Evolutionary conservation across 2,329 filamentous ascomycete species (phyloP), one percentile per base, ranked within the genome.

Genomic region (Aaosphaeria pasadenensis): DNA sequence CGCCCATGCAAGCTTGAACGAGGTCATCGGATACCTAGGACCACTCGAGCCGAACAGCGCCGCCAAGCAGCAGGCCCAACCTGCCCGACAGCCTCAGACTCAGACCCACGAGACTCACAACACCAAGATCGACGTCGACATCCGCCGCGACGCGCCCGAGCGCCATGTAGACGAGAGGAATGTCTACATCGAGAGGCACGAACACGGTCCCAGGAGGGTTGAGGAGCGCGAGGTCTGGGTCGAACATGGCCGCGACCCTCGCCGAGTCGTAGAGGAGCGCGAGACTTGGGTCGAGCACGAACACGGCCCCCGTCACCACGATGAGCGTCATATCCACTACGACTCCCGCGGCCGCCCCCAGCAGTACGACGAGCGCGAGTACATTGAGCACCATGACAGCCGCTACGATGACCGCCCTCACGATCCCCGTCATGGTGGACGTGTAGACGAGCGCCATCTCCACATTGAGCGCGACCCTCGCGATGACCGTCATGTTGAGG

Each of bases 21-120:
- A 69, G 53, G 67, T 68, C 30, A 55, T 71, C 40, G 66, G 64
- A 39, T 70, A 57, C 53, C 51, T 71, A 57, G 62, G 62, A 5
- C 49, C 52, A 11, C 55, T 70, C 36, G 67, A 71, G 56, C 67
- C 66, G 6, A 49, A 60, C 24, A 59, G 63, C 66, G 70, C 55
- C 65, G 17, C 17, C 17, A 24, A 24, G 17, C 66, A 7, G 50
- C 60, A 17, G 59, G 63, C 13, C 45, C 49, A 47, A 48, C 53
- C 40, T 24, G 17, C 17, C 17, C 17, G 17, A 24, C 33, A 36
- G 33, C 33, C 33, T 51, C 52, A 58, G 30, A 50, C 54, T 43
- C 47, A 60, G 51, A 51, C 60, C 45, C 39, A 44, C 35, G 39
- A 39, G n/a, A 35, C 24, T 4, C 39, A 49, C 13, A 40, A 28